Conservation (phyloP, 1,139 yeast genomes). For the Meyerozyma carpophila region DNA sequence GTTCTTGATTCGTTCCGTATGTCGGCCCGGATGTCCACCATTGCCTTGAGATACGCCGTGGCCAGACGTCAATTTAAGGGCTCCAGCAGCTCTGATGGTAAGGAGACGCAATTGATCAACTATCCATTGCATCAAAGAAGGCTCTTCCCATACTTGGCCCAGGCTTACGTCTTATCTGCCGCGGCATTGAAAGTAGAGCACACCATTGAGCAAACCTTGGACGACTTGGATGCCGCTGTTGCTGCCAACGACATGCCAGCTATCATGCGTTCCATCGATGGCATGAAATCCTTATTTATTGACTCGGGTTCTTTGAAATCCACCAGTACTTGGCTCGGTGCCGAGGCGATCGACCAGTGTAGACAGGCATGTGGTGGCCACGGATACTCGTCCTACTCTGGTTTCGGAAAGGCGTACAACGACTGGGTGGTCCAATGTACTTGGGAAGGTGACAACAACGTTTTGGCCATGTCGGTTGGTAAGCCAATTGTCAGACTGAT, state of each 20-base stretch:
- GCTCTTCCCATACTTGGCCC: constrained; percentile 41
- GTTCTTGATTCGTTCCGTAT: constrained; percentile 41
- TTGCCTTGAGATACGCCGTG: constrained; percentile 41
- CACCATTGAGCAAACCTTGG: constrained; percentile 25
- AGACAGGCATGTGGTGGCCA: constrained; percentile 53
- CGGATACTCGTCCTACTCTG: constrained; percentile 44
- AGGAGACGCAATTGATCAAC: constrained; percentile 38
- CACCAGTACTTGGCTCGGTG: constrained; percentile 45
- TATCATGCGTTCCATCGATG: constrained; percentile 33
- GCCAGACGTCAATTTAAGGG: constrained; percentile 42
- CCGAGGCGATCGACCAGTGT: constrained; percentile 41
- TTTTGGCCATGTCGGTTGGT: constrained; percentile 42
- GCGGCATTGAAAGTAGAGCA: constrained; percentile 36
- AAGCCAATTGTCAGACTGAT: constrained; percentile 38
- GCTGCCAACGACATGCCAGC: constrained; percentile 28
- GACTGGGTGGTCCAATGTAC: constrained; percentile 51
- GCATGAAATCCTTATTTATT: constrained; percentile 39
- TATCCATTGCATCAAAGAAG: constrained; percentile 46
- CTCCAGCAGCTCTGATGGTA: constrained; percentile 15
- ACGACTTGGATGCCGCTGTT: constrained; percentile 32
- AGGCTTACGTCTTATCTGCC: constrained; percentile 35
- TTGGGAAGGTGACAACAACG: constrained; percentile 51
- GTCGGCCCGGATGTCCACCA: constrained; percentile 36
- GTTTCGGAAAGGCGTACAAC: constrained; percentile 43
- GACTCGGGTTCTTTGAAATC: constrained; percentile 47